Evolutionary conservation across 2,329 filamentous ascomycete species (phyloP).

Genomic region (Pseudogymnoascus sp.): DNA sequence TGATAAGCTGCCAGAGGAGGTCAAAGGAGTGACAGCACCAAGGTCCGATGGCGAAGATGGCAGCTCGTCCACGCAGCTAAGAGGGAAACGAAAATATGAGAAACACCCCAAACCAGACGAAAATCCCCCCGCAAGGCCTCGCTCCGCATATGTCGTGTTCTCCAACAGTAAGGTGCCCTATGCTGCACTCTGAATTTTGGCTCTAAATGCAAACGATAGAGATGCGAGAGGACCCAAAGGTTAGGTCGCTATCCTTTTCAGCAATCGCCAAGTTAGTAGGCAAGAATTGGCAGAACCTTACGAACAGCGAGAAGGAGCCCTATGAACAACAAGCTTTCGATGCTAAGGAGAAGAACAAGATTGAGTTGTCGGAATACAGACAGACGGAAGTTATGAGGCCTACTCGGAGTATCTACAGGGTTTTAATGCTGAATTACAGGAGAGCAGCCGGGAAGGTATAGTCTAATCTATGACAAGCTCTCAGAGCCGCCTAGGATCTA

Average conservation of each 20-base stretch:
- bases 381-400: conserved; percentile 58
- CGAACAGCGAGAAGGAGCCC: conserved; percentile 57
- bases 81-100: conserved; percentile 63
- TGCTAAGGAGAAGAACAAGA: conserved; percentile 69
- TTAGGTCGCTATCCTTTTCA: conserved; percentile 68
- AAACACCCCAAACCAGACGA: conserved; percentile 75
- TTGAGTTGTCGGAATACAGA: conserved; percentile 70
- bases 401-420: conserved; percentile 68
- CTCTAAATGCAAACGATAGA: conserved; percentile 36
- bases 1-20: conserved; percentile 43
- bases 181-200: not conserved
- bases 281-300: conserved; percentile 70
- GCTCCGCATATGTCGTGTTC: conserved; percentile 78
- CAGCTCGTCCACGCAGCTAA: conserved; percentile 34
- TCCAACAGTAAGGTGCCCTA: conserved; percentile 60
- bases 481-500: too few relatives aligned
- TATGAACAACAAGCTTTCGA: conserved; percentile 64
- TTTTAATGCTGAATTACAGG: conserved; percentile 53
- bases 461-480: too few relatives aligned
- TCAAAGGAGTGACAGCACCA: conserved; percentile 38
- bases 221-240: conserved; percentile 70
- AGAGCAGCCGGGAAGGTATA: too few relatives aligned
- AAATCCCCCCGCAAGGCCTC: conserved; percentile 69
- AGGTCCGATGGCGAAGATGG: conserved; percentile 38
- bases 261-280: conserved; percentile 78